phyloP scores from a whole-genome alignment of 2,329 filamentous ascomycete species.

The Pseudonectria foliicola region DNA sequence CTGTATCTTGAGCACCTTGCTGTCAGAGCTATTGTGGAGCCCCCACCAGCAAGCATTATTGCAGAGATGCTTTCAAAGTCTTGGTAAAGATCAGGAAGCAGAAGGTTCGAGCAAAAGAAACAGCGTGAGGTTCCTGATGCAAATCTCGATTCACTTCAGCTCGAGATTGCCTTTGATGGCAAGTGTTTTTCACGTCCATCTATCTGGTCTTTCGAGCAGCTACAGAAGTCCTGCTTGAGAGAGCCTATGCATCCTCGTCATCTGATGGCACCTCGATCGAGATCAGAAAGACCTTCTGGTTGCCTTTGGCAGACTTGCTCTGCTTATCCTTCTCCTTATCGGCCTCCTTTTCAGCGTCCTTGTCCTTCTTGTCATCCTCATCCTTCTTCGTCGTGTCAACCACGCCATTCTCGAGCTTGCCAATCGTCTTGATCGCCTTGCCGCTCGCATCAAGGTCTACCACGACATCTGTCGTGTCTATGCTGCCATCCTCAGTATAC shows the following conservation, averaged over 20 bases:
- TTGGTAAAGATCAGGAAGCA: too few species aligned
- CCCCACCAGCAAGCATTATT: too few species aligned
- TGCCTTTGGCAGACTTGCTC: conserved; percentile 12
- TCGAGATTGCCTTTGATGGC: too few species aligned
- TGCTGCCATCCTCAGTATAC: conserved; percentile 66
- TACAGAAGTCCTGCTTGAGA: too few species aligned
- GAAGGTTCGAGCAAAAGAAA: too few species aligned
- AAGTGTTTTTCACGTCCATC: too few species aligned
- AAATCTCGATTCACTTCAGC: too few species aligned
- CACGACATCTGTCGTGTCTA: conserved; percentile 48
- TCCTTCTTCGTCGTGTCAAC: conserved; percentile 27
- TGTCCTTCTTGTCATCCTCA: conserved; percentile 20
- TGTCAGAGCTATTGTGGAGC: too few species aligned
- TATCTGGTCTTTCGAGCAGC: too few species aligned
- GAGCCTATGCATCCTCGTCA: conserved; percentile 6
- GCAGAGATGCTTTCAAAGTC: too few species aligned
- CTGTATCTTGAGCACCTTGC: too few species aligned
- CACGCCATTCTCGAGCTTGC: conserved; percentile 31
- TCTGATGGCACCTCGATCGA: conserved; percentile 25
- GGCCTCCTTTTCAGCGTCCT: conserved; percentile 10
- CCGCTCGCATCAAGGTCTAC: conserved; percentile 47
- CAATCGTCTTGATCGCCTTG: conserved; percentile 34
- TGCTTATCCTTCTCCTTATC: conserved; percentile 12
- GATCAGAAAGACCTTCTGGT: conserved; percentile 26
- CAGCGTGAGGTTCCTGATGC: too few species aligned